These are phyloP conservation scores for Ilyonectria robusta DNA, from an alignment of 2,329 filamentous ascomycete genomes.

Conservation along the genomic window DNA sequence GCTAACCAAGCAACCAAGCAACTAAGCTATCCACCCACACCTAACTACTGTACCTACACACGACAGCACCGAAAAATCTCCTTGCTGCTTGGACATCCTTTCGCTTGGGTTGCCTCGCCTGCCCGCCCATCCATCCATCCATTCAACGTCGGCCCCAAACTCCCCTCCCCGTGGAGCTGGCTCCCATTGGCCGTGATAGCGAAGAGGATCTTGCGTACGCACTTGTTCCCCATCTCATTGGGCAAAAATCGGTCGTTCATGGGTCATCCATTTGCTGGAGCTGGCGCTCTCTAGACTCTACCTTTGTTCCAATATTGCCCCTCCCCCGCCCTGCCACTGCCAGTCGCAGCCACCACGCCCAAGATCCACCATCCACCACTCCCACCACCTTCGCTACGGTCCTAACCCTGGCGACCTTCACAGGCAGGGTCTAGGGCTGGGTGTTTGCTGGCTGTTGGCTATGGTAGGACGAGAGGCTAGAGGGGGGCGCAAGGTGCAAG, in stretches of 20 bases:
- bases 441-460: constrained; percentile 7
- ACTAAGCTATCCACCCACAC: constrained; percentile 2
- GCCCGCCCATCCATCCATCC: constrained; percentile 19
- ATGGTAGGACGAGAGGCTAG: neutral
- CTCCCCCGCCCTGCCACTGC: constrained; percentile 32
- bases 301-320: constrained; percentile 15
- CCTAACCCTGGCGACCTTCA: constrained; percentile 16
- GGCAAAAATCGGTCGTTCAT: constrained; percentile 24
- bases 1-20: neutral
- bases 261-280: constrained; percentile 21
- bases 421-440: constrained; percentile 24
- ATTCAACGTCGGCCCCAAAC: constrained; percentile 9
- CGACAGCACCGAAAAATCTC: constrained; percentile 28
- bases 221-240: constrained; percentile 21
- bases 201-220: constrained; percentile 15
- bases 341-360: constrained; percentile 6
- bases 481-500: neutral
- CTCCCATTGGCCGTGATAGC: constrained; percentile 28
- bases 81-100: constrained; percentile 4
- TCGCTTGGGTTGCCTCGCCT: constrained; percentile 21
- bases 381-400: constrained; percentile 22
- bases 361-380: constrained; percentile 29
- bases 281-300: neutral
- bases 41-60: constrained; percentile 1
- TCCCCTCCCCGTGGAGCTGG: constrained; percentile 14